Percentiles rank a stretch among this genome's conserved stretches.
Evolutionary conservation across 1,284 basidiomycete genomes (phyloP).

Genomic region (Hypsizygus ulmarius): DNA sequence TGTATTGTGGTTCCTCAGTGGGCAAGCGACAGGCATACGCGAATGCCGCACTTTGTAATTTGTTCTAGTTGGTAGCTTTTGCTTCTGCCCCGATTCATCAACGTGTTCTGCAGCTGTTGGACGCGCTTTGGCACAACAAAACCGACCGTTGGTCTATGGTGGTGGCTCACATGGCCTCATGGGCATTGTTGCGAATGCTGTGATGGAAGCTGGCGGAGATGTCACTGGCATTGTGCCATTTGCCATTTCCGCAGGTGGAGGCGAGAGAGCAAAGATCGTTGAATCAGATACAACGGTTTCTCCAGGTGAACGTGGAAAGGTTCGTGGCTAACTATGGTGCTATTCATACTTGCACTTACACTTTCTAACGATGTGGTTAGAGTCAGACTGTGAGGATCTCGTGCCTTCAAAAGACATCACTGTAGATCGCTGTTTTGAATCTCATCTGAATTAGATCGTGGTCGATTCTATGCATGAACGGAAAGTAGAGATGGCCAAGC

Average conservation of each 20-base stretch:
- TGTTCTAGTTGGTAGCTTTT: conserved; percentile 30
- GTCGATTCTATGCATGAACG: conserved; percentile 91
- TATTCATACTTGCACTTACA: not conserved
- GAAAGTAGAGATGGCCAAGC: conserved; percentile 84
- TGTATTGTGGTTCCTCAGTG: conserved; percentile 77
- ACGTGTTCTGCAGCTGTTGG: conserved; percentile 58
- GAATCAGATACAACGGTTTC: not conserved
- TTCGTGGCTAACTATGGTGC: conserved; percentile 1
- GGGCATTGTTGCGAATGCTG: conserved; percentile 78
- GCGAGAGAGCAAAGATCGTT: conserved; percentile 52
- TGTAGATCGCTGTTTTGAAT: conserved; percentile 36
- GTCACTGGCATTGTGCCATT: conserved; percentile 83
- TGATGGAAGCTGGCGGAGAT: conserved; percentile 64
- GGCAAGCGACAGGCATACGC: conserved; percentile 63
- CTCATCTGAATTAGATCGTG: conserved; percentile 45
- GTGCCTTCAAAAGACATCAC: conserved; percentile 26
- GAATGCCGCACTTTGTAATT: conserved; percentile 71
- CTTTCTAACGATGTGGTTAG: conserved; percentile 19
- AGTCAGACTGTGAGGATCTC: conserved; percentile 47
- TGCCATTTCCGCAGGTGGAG: conserved; percentile 67
- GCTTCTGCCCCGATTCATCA: not conserved
- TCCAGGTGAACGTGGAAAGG: not conserved
- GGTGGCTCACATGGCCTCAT: conserved; percentile 85
- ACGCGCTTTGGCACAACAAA: conserved; percentile 61
- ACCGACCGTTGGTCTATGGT: conserved; percentile 79